These are phyloP conservation scores for Cochlearia excelsa DNA, from an alignment of 345 rosid species.

Conservation along the genomic window DNA sequence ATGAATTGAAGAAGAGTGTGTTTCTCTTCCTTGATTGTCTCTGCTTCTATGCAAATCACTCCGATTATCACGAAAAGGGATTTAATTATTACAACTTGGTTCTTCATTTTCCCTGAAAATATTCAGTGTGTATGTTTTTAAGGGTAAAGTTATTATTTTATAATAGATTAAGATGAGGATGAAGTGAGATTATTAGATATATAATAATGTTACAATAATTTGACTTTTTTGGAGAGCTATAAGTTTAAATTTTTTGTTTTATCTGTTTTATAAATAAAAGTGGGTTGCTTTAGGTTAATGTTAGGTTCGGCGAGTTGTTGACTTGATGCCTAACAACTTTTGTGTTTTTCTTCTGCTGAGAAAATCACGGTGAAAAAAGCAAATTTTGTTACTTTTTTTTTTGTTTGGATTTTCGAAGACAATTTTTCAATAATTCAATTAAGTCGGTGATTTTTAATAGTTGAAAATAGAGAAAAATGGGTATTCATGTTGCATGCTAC, in stretches of 20 bases:
- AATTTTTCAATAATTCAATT: conserved; percentile 16
- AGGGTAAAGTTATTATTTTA: conserved; percentile 13
- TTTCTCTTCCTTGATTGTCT: conserved; percentile 47
- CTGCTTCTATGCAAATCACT: conserved; percentile 47
- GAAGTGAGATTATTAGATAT: conserved; percentile 17
- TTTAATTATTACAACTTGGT: conserved; percentile 36
- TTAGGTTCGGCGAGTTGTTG: conserved; percentile 43
- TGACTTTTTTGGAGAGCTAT: conserved; percentile 22
- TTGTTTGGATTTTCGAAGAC: background rate
- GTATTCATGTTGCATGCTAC: conserved; percentile 21
- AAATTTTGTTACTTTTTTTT: conserved; percentile 17
- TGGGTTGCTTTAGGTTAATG: conserved; percentile 39
- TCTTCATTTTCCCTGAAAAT: conserved; percentile 18
- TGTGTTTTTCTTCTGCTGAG: conserved; percentile 14
- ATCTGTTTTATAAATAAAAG: conserved; percentile 8
- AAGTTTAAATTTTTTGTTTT: background rate
- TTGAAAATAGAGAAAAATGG: conserved; percentile 9
- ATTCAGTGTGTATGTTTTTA: background rate
- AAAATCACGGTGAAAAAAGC: conserved; percentile 31
- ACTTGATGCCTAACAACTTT: conserved; percentile 39
- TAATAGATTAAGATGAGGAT: too few relatives aligned
- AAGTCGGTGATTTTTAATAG: conserved; percentile 26
- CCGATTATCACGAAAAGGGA: conserved; percentile 38
- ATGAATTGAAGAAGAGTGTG: conserved; percentile 69
- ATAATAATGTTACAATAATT: conserved; percentile 19